phyloP scores from a whole-genome alignment of 2,329 filamentous ascomycete genomes.

The Cryphonectria parasitica region DNA sequence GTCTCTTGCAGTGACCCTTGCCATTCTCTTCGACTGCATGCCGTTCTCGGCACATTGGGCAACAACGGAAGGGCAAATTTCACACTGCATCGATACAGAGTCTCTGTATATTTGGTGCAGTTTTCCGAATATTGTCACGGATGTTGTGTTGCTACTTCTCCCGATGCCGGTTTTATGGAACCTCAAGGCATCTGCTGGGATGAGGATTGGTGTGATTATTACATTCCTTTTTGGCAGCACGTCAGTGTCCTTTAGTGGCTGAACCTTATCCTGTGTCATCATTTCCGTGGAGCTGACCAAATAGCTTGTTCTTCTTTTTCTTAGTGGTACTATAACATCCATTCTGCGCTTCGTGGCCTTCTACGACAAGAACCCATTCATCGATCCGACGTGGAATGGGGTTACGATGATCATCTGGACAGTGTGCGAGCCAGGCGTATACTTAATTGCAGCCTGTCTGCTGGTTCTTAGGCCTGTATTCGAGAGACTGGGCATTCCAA shows the following conservation, averaged over 20 bases:
- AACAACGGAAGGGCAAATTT: slow-evolving; percentile 17
- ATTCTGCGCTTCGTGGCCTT: slow-evolving; percentile 37
- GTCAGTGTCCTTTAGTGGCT: not conserved
- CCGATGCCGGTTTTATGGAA: slow-evolving; percentile 41
- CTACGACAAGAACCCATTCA: slow-evolving; percentile 30
- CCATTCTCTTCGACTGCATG: not conserved
- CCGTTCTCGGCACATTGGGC: slow-evolving; percentile 25
- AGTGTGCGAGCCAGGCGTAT: slow-evolving; percentile 34
- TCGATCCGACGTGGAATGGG: slow-evolving; percentile 32
- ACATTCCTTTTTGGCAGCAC: slow-evolving; percentile 14
- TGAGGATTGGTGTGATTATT: not conserved
- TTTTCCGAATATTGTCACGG: slow-evolving; percentile 43
- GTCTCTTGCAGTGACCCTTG: not conserved
- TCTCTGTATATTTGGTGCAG: slow-evolving; percentile 37
- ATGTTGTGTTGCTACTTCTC: slow-evolving; percentile 39
- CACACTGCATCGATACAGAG: slow-evolving; percentile 36
- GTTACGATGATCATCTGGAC: slow-evolving; percentile 34
- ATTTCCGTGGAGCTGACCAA: not conserved
- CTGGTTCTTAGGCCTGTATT: slow-evolving; percentile 36
- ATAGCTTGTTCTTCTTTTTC: no score
- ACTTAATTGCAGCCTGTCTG: slow-evolving; percentile 37
- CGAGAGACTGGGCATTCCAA: slow-evolving; percentile 19
- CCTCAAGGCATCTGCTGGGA: slow-evolving; percentile 25
- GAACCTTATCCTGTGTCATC: not conserved
- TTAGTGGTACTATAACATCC: slow-evolving; percentile 37